A percentile compares a stretch with the other conserved stretches of the same genome.
These are phyloP conservation scores for Nakazawaea siamensis DNA, from an alignment of 805 yeast genomes.

Conservation along the genomic window DNA sequence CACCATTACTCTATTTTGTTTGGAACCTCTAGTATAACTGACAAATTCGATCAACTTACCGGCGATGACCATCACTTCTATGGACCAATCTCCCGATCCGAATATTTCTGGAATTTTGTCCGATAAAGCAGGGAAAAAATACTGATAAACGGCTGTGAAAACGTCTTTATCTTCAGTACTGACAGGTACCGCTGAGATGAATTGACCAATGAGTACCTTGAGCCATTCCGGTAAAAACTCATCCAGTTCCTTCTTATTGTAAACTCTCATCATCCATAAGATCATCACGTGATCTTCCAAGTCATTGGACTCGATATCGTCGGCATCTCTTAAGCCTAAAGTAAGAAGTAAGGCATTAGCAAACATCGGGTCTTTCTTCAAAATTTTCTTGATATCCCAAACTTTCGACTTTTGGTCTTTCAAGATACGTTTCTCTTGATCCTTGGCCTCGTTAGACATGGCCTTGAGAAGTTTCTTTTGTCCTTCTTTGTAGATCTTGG, in stretches of 20 bases:
- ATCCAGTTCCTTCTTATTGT: slow-evolving; percentile 32
- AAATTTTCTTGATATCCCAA: slow-evolving; percentile 29
- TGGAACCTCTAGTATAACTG: slow-evolving; percentile 19
- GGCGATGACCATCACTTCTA: slow-evolving; percentile 36
- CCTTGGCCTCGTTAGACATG: slow-evolving; percentile 32
- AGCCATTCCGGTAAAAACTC: slow-evolving; percentile 47
- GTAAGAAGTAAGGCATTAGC: slow-evolving; percentile 45
- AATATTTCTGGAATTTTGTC: slow-evolving; percentile 51
- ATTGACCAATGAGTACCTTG: slow-evolving; percentile 25
- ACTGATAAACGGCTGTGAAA: slow-evolving; percentile 42
- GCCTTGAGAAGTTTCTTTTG: slow-evolving; percentile 30
- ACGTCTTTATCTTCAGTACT: slow-evolving; percentile 47
- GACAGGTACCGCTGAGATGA: slow-evolving; percentile 24
- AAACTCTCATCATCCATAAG: slow-evolving; percentile 55
- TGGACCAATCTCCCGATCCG: slow-evolving; percentile 39
- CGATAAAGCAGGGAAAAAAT: slow-evolving; percentile 40
- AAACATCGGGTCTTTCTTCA: slow-evolving; percentile 41
- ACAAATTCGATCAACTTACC: slow-evolving; percentile 23
- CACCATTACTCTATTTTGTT: slow-evolving; percentile 5
- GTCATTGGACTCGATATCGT: slow-evolving; percentile 37
- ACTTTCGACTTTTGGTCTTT: slow-evolving; percentile 24
- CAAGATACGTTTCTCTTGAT: slow-evolving; percentile 31
- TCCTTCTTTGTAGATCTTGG: slow-evolving; percentile 28
- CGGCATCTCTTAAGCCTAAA: slow-evolving; percentile 49
- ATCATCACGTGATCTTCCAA: slow-evolving; percentile 52